phyloP scores from a whole-genome alignment of 768 basidiomycete genomes.

The Lactarius vividus region DNA sequence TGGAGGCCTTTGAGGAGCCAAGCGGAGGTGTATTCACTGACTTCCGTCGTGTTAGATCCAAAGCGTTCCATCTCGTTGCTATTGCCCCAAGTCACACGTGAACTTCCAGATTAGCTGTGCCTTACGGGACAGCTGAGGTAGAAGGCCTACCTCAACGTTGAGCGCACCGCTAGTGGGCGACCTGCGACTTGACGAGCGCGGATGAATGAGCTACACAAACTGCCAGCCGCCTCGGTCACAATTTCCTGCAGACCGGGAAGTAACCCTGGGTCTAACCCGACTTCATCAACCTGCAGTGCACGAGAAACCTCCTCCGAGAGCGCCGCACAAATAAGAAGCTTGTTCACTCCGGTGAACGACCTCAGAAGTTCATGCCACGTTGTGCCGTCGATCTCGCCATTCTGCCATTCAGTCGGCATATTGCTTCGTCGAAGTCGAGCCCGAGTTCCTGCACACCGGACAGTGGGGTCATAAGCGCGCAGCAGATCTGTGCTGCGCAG shows the following conservation, averaged over 20 bases:
- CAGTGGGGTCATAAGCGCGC: not conserved
- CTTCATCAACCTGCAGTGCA: not conserved
- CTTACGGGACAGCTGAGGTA: too few species aligned
- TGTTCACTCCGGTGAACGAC: not conserved
- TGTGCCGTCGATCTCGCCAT: not conserved
- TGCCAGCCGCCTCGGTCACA: too few species aligned
- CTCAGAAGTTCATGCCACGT: not conserved
- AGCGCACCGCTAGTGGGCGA: too few species aligned
- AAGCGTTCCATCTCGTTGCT: too few species aligned
- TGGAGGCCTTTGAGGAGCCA: conserved; percentile 14
- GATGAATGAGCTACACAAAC: too few species aligned
- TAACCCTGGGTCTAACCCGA: not conserved
- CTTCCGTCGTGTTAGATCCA: too few species aligned
- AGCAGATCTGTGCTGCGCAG: not conserved
- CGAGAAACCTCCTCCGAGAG: not conserved
- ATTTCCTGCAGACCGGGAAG: not conserved
- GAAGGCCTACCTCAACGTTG: too few species aligned
- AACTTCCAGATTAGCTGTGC: too few species aligned
- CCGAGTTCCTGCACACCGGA: not conserved
- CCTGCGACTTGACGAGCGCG: too few species aligned
- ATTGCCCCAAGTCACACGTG: too few species aligned
- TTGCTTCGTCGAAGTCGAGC: not conserved
- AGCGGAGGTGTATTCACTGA: not conserved
- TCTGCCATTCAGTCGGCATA: not conserved
- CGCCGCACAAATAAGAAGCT: not conserved